Evolutionary conservation across 2,329 filamentous ascomycete species (phyloP), one percentile per base, ranked within the genome.

Genomic region (Dactylonectria estremocensis): DNA sequence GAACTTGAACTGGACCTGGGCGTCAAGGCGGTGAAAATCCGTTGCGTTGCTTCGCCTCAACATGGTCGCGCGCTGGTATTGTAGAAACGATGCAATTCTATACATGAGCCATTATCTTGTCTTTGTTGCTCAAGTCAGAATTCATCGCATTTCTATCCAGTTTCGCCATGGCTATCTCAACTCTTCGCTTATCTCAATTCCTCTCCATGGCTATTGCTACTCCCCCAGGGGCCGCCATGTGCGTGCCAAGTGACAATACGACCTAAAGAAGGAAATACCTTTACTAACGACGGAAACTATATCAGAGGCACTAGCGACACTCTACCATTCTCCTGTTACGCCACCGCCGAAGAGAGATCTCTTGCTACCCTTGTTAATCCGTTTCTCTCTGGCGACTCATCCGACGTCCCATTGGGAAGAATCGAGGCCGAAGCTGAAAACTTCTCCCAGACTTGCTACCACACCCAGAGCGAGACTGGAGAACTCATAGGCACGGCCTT

Each of bases 401-500:
- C 71, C 13, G 72, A 77, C 50, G 53, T 60, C 16, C 68, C 72
- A 5, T 55, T 69, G 20, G 72, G 71, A 9, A 60, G 60, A 2
- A 60, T 74, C 18, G 79, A 77, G 77, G 74, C 74, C 1, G 37
- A 69, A 1, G 66, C 66, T 16, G 60, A 61, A 10, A 54, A 76
- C 24, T 64, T 72, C n/a, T 69, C 66, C 3, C 61, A 75, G 16
- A 55, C 40, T 8, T 80, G 78, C 31, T 55, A 46, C 6, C n/a
- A 43, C 2, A 55, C 40, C 14, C 67, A 71, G 0, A 76, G 79
- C 16, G 69, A 80, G 2, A 82, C 73, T 0, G 83, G 79, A 1
- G 58, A 61, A 5, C 70, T 82, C 8, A 70, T 86, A 4, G 83
- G 85, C 10, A 86, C 83, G 0, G 80, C 82, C 0, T 86, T 83